Base-by-base conservation (phyloP, 768 basidiomycete species). In the Lactifluus echinatus region DNA sequence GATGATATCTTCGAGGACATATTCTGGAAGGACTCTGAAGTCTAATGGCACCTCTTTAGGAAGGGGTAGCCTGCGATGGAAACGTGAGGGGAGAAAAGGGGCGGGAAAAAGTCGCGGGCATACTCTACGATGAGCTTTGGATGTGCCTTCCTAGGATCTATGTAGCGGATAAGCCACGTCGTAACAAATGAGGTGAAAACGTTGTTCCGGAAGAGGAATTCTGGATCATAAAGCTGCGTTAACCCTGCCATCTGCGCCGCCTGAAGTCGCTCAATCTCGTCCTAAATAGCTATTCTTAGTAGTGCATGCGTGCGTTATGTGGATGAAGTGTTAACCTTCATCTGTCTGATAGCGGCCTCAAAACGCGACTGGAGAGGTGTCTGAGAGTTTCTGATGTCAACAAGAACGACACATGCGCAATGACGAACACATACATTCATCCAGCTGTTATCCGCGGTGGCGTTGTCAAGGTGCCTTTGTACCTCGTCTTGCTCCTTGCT, bases 11-110 rank as follows among this genome's bases (percentile, higher is more conserved):
- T 98, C 96, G 40, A 97, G 70, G 14, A 96, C 79, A 67, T 93
- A 95, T 69, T 99, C 96, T 0, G 96, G 96, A 28, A 98, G 77
- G 53, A 89, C 84, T 29, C 85, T 78, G 77, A 97, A 97, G 0
- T 80, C 74, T 71, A 85, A 78, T 0, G 94, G 93, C 7, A 94
- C 86, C 50, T 93, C 89, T 54, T 81, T 74, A 0, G 93, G 89
- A 17, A 99, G 74, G 0, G 94, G 93, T 29, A 98, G 72, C 36
- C 92, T 95, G 63, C n/a, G 43, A 50, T 48, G 26, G n/a, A 12
- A 19, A 26, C 14, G 14, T 28, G 42, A 48, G 34, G 59, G 1
- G 29, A 44, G 31, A 36, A 12, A 4, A 36, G 24, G 45, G 10
- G n/a, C 19, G 0, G 12, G 10, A 33, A 47, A 12, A 31, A 29